Conservation (phyloP, 495 filamentous ascomycete species). For the Penicillium chermesinum region DNA sequence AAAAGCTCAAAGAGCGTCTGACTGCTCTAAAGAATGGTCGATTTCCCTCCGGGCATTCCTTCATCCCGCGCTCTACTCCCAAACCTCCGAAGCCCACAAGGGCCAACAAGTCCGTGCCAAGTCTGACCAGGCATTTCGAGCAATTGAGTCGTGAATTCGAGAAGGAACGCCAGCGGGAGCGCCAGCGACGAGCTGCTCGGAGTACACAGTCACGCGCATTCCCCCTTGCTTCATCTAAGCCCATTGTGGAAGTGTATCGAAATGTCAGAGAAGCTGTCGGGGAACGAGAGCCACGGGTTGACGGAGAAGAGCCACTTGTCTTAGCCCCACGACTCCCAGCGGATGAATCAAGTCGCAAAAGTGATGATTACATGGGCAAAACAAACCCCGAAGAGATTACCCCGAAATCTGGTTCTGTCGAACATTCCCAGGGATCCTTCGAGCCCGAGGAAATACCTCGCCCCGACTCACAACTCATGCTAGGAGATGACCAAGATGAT, state of each 20-base stretch:
- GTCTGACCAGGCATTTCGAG: constrained; percentile 90
- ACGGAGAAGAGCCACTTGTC: constrained; percentile 44
- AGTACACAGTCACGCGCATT: constrained; percentile 76
- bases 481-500: constrained; percentile 65
- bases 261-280: constrained; percentile 90
- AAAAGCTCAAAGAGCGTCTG: constrained; percentile 64
- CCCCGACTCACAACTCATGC: constrained; percentile 49
- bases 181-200: constrained; percentile 74
- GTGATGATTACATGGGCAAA: constrained; percentile 26
- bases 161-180: constrained; percentile 83
- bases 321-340: constrained; percentile 24
- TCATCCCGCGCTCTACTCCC: constrained; percentile 83
- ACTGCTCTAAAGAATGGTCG: constrained; percentile 55
- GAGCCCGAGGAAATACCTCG: constrained; percentile 48
- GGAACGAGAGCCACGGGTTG: constrained; percentile 70
- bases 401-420: constrained; percentile 15
- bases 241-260: constrained; percentile 91
- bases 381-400: constrained; percentile 14
- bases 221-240: constrained; percentile 86
- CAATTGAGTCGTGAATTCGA: constrained; percentile 95
- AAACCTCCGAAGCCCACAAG: constrained; percentile 34
- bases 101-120: constrained; percentile 73
- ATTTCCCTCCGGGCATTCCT: constrained; percentile 58
- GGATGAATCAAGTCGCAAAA: constrained; percentile 24
- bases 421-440: constrained; percentile 33